phyloP scores from a whole-genome alignment of 495 filamentous ascomycete species.

The Filosporella fistucella region DNA sequence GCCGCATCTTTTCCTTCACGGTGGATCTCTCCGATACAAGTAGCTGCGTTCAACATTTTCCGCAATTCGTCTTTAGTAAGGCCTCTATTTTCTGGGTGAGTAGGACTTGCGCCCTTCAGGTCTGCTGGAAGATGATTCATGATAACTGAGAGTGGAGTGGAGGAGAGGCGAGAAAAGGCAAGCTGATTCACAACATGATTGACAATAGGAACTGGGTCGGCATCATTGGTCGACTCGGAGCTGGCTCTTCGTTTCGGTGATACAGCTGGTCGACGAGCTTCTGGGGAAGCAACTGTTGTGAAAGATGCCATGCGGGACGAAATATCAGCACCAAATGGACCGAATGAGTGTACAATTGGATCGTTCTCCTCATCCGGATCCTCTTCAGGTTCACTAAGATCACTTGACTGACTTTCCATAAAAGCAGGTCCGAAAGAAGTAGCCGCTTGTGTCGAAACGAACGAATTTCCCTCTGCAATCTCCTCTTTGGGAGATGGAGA shows the following conservation, averaged over 20 bases:
- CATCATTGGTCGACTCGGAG: constrained; percentile 25
- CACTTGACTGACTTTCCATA: constrained; percentile 46
- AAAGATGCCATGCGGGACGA: constrained; percentile 75
- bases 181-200: constrained; percentile 94
- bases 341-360: constrained; percentile 84
- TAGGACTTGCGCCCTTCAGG: constrained; percentile 35
- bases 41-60: constrained; percentile 61
- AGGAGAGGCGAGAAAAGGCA: constrained; percentile 93
- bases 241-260: constrained; percentile 17
- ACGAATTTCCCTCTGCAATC: constrained; percentile 17
- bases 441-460: constrained; percentile 37
- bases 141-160: constrained; percentile 84
- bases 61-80: constrained; percentile 60
- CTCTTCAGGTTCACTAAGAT: constrained; percentile 59
- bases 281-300: constrained; percentile 24
- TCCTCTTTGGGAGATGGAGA: constrained; percentile 28
- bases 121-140: constrained; percentile 76
- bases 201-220: constrained; percentile 34
- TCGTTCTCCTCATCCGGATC: constrained; percentile 92
- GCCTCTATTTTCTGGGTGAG: constrained; percentile 40
- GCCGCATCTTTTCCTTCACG: constrained; percentile 95
- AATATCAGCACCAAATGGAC: constrained; percentile 79
- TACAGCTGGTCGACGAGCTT: not conserved
- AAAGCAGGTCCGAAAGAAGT: constrained; percentile 22
- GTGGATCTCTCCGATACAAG: constrained; percentile 80